Base-by-base conservation (phyloP, 345 rosid genomes). In the Eucalyptus regnans region DNA sequence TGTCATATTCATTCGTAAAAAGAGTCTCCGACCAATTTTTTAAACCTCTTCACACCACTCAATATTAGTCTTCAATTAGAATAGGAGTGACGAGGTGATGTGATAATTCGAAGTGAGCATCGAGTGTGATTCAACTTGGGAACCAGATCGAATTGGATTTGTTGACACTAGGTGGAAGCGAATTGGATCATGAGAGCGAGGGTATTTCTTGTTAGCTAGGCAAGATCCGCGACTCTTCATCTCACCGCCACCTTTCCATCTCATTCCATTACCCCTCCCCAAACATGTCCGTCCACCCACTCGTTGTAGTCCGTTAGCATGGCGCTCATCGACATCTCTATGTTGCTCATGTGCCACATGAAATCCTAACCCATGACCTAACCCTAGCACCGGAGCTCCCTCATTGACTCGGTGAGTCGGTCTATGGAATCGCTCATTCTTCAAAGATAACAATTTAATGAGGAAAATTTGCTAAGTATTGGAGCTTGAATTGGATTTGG, bases 201-300 rank as follows among this genome's bases (percentile, higher is more conserved):
- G 3, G 31, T 25, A 60, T 60, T 25, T 5, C 31, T 60, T 29
- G 14, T 60, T 5, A 60, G 15, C 68, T 60, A 25, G 31, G 66
- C 66, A 60, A 60, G 66, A 60, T 60, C 0, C 14, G 14, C 66
- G 7, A 27, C 0, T 27, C 66, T 51, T 51, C 56, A 51, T 51
- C 56, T 17, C 56, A 51, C 22, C 22, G 4, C n/a, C 66, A 27
- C 7, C 66, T 11, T 12, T 0, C n/a, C n/a, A 58, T 0, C n/a
- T 25, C 12, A 58, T 58, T 25, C 64, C 64, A 58, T 58, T 23
- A 60, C 7, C 64, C 29, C 68, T 60, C 31, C 68, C 68, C 7
- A 25, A 25, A 60, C 2, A 60, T 60, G 68, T 60, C 68, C 68
- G 68, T 60, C 68, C 68, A 60, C 68, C 68, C 15, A 5, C 4